Evolutionary conservation across 1,284 basidiomycete genomes (phyloP).

Genomic region (Heterobasidion occidentale): DNA sequence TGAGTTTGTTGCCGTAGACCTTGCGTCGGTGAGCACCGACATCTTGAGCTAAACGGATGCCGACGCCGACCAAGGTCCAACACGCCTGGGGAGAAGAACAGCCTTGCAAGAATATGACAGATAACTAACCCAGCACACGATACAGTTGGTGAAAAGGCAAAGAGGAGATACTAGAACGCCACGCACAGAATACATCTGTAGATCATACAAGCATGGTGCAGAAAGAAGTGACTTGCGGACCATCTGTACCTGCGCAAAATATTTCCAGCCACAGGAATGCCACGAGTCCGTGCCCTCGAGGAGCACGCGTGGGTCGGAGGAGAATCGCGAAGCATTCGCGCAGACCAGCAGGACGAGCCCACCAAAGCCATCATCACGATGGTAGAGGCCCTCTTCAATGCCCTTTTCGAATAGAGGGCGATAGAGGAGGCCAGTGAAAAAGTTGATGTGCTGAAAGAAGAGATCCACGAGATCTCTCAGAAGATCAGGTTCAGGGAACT

Average conservation of each 20-base stretch:
- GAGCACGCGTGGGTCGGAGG: conserved; percentile 60
- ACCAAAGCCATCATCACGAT: conserved; percentile 54
- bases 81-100: conserved; percentile 43
- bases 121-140: conserved; percentile 17
- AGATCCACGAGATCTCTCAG: conserved; percentile 52
- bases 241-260: conserved; percentile 57
- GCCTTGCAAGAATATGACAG: conserved; percentile 31
- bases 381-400: conserved; percentile 50
- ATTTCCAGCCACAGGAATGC: conserved; percentile 73
- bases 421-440: conserved; percentile 69
- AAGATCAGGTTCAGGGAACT: conserved; percentile 60
- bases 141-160: background rate
- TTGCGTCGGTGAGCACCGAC: conserved; percentile 33
- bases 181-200: conserved; percentile 49
- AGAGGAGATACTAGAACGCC: background rate
- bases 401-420: conserved; percentile 65
- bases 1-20: conserved; percentile 20
- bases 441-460: conserved; percentile 62
- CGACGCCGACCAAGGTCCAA: conserved; percentile 46
- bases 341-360: conserved; percentile 68
- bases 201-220: conserved; percentile 55
- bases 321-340: conserved; percentile 64
- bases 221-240: conserved; percentile 50
- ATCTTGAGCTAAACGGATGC: conserved; percentile 42
- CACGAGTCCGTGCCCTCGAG: conserved; percentile 33